Percentiles rank a stretch among this genome's conserved stretches.
These are phyloP conservation scores for thale cress (Arabidopsis thaliana) DNA, from an alignment of 345 rosid genomes.

Conservation along the genomic window TAIR10.1 NC_003075.7:13817001-13817500, in stretches of 20 bases:
- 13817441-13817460: not conserved
- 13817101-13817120: not conserved
- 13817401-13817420: constrained; percentile 69
- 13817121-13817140: not conserved
- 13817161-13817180: constrained; percentile 15
- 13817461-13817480: not conserved
- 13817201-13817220: not conserved
- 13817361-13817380: constrained; percentile 62
- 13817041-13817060: not conserved
- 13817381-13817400: constrained; percentile 65
- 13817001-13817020: not conserved
- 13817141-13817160: not conserved
- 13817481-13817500: not conserved
- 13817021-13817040: not conserved
- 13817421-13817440: constrained; percentile 12
- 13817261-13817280: not conserved
- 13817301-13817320: constrained; percentile 6
- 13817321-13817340: constrained; percentile 48
- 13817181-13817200: constrained; percentile 8
- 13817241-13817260: not conserved
- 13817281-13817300: not conserved
- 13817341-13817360: constrained; percentile 40
- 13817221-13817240: not conserved
- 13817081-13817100: not conserved
- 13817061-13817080: not conserved